Base-by-base conservation (phyloP, 2,329 filamentous ascomycete genomes). In the Penicillium brasilianum region DNA sequence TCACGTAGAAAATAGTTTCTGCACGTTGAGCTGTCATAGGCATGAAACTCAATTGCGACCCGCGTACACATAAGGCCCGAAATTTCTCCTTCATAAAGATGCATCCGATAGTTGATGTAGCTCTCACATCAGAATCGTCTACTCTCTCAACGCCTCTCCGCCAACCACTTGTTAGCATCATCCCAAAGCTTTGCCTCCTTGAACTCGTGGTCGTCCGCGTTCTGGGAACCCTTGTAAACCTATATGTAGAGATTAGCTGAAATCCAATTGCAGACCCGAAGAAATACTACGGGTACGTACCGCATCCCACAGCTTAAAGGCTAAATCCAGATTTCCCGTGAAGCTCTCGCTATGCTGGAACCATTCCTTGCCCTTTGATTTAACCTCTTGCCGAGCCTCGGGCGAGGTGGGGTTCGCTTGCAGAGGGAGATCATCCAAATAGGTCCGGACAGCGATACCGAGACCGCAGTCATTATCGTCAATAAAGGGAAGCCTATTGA, bases 261-360 rank as follows among this genome's bases (percentile, higher is more conserved):
- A 30, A 43, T 32, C 18, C 14, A 30, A 3, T 13, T n/a, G n/a
- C 6, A 28, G 22, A 14, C 52, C 6, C 16, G 18, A n/a, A 13
- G 58, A 13, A 49, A 11, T 30, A 28, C 60, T 44, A 9, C 25
- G 46, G 3, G 49, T 46, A 82, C 84, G 77, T 77, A 87, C 85
- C 59, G 87, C 86, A 79, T 88, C 87, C 87, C 87, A 90, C 30
- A 90, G 75, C 60, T 82, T 82, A 73, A 88, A 89, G 3, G 86
- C 87, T 61, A 81, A 82, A 55, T 85, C 77, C 55, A 90, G 75
- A 72, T 89, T 88, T 16, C 77, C 82, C 20, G 79, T 76, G 64
- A 88, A 84, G 72, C 87, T 83, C 22, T 83, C 76, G 49, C 83
- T 85, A 71, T 87, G 84, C 53, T 84, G 84, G 74, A 89, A 87